phyloP scores from a whole-genome alignment of 2,329 filamentous ascomycete genomes.

The Ilyonectria robusta region DNA sequence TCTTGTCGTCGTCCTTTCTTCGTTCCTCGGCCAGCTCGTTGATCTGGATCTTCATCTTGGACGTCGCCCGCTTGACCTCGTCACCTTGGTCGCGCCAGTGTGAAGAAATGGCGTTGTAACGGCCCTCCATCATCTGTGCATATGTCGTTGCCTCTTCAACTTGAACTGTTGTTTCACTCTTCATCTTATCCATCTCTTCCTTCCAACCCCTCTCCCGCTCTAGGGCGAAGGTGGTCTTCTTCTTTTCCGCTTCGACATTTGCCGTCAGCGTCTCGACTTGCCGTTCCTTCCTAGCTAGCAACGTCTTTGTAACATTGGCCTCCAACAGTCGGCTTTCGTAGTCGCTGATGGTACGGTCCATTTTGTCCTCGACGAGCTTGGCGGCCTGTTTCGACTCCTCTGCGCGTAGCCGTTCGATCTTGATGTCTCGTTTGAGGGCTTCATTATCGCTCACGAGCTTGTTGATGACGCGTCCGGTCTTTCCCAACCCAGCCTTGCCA shows the following conservation, averaged over 20 bases:
- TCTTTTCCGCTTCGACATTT: conserved; percentile 75
- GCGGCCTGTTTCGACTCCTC: conserved; percentile 81
- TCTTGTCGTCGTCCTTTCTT: conserved; percentile 72
- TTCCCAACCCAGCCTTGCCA: conserved; percentile 78
- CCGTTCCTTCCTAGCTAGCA: conserved; percentile 80
- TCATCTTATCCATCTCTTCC: conserved; percentile 74
- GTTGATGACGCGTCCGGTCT: conserved; percentile 85
- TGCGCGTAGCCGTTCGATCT: conserved; percentile 74
- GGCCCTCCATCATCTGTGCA: conserved; percentile 77
- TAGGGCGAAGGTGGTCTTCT: conserved; percentile 71
- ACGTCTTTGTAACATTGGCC: conserved; percentile 78
- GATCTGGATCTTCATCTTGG: conserved; percentile 68
- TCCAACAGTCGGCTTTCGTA: conserved; percentile 80
- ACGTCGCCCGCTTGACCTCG: conserved; percentile 68
- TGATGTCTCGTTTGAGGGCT: conserved; percentile 79
- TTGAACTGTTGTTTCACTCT: conserved; percentile 71
- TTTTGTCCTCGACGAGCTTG: conserved; percentile 78
- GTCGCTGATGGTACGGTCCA: conserved; percentile 77
- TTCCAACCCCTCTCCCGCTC: conserved; percentile 73
- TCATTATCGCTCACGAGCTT: conserved; percentile 86
- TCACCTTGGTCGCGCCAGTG: conserved; percentile 78
- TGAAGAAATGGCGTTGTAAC: conserved; percentile 76
- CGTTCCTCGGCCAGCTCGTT: conserved; percentile 68
- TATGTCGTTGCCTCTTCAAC: conserved; percentile 76
- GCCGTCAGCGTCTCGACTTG: conserved; percentile 79